Evolutionary conservation across 169 alveolate species (phyloP).

Genomic region (Cryptosporidium parvum): DNA sequence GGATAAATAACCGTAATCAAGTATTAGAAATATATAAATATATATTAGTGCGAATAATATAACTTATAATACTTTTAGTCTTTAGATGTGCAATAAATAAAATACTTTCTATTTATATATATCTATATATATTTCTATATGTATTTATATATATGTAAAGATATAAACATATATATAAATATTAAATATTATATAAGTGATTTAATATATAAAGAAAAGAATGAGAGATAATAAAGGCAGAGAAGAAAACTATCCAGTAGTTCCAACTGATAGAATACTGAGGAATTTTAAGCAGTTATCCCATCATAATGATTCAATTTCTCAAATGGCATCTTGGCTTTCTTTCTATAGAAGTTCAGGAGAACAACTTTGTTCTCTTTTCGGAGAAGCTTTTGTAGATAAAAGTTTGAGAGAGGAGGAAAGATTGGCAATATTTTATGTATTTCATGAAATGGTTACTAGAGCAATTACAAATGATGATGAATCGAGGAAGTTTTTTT

Average conservation of each 20-base stretch:
- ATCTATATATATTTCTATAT: not conserved
- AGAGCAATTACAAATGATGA: conserved; percentile 56
- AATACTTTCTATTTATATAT: too few species aligned
- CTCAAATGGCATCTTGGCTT: conserved; percentile 76
- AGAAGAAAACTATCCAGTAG: conserved; percentile 44
- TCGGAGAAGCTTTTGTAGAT: conserved; percentile 75
- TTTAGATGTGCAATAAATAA: not conserved
- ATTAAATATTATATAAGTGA: not conserved
- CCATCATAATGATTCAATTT: conserved; percentile 68
- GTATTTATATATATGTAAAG: too few species aligned
- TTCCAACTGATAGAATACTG: conserved; percentile 60
- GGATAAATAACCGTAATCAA: not conserved
- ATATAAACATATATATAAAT: too few species aligned
- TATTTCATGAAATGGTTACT: conserved; percentile 68
- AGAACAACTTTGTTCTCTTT: conserved; percentile 53
- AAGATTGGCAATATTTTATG: conserved; percentile 62
- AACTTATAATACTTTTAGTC: not conserved
- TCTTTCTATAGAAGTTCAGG: conserved; percentile 73
- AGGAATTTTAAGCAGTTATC: conserved; percentile 66
- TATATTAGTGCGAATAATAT: not conserved
- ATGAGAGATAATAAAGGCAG: conserved; percentile 24
- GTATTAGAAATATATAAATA: not conserved
- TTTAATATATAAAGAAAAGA: not conserved
- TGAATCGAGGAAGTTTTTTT: conserved; percentile 45
- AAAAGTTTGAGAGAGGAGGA: conserved; percentile 60